phyloP scores from a whole-genome alignment of 257 asterid species.

The Nicotiana paniculata region DNA sequence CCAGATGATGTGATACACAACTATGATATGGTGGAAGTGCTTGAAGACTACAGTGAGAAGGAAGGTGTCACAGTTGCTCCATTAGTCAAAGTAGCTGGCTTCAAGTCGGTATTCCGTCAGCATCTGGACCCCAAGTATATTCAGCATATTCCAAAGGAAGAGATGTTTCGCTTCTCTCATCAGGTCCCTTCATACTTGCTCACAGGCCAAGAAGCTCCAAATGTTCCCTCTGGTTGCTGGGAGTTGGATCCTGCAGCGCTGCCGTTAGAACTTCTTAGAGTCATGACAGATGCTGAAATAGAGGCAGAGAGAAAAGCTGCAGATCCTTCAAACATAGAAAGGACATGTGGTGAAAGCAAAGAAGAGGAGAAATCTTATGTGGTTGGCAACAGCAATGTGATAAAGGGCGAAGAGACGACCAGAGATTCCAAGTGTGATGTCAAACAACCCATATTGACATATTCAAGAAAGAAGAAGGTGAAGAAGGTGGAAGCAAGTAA shows the following conservation, averaged over 20 bases:
- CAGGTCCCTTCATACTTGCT: slow-evolving; percentile 48
- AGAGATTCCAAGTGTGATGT: slow-evolving; percentile 9
- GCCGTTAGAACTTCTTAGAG: slow-evolving; percentile 56
- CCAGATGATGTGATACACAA: slow-evolving; percentile 37
- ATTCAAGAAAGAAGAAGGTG: slow-evolving; percentile 28
- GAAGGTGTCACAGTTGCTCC: slow-evolving; percentile 44
- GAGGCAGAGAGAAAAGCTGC: slow-evolving; percentile 12
- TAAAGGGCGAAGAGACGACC: slow-evolving; percentile 5
- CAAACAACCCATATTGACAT: slow-evolving; percentile 12
- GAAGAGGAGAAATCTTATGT: slow-evolving; percentile 10
- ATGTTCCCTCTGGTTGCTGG: slow-evolving; percentile 35
- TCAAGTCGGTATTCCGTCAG: slow-evolving; percentile 47
- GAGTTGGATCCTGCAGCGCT: slow-evolving; percentile 85
- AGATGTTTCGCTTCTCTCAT: slow-evolving; percentile 74
- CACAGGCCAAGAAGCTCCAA: slow-evolving; percentile 45
- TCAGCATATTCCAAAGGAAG: slow-evolving; percentile 39
- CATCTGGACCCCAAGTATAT: slow-evolving; percentile 19
- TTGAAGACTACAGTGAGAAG: slow-evolving; percentile 40
- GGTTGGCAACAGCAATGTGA: neutral
- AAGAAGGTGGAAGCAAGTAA: neutral
- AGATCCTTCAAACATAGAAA: neutral
- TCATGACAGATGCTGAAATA: slow-evolving; percentile 27
- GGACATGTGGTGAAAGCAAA: slow-evolving; percentile 5
- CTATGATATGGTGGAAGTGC: slow-evolving; percentile 61
- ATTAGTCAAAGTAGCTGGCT: slow-evolving; percentile 61